Evolutionary conservation across 1,139 yeast genomes (phyloP).

Genomic region (Candida sp.): DNA sequence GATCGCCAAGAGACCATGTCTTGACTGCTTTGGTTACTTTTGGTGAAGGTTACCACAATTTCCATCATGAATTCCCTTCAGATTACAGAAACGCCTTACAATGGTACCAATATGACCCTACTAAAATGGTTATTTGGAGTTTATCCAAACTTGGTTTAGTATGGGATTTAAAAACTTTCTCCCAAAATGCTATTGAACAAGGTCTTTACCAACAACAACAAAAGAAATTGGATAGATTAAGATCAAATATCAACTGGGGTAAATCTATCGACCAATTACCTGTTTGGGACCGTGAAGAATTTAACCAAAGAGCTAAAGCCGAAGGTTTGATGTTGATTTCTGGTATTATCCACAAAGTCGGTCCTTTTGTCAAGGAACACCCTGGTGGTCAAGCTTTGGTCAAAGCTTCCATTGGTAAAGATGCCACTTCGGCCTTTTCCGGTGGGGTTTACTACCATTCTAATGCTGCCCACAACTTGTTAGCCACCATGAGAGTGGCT

Average conservation of each 20-base stretch:
- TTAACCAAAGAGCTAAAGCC: constrained; percentile 59
- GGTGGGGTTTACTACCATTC: constrained; percentile 98
- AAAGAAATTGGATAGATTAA: constrained; percentile 86
- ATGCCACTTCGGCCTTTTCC: constrained; percentile 95
- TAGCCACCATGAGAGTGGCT: constrained; percentile 95
- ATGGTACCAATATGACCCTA: constrained; percentile 99
- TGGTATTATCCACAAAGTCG: constrained; percentile 93
- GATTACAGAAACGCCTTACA: constrained; percentile 97
- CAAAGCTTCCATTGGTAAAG: constrained; percentile 87
- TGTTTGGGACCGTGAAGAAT: constrained; percentile 85
- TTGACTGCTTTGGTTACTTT: constrained; percentile 93
- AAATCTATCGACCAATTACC: constrained; percentile 80
- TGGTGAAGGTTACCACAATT: constrained; percentile 99
- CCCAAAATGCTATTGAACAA: constrained; percentile 95
- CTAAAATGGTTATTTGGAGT: constrained; percentile 73
- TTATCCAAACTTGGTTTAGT: constrained; percentile 82
- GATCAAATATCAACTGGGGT: constrained; percentile 88
- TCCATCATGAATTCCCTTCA: constrained; percentile 99
- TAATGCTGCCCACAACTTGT: constrained; percentile 94
- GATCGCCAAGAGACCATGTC: constrained; percentile 96
- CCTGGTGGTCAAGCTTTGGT: constrained; percentile 97
- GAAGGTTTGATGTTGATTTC: constrained; percentile 73
- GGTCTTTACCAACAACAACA: constrained; percentile 96
- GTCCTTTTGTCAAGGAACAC: constrained; percentile 82
- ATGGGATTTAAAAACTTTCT: constrained; percentile 86